phyloP scores from a whole-genome alignment of 495 filamentous ascomycete species.

The Jackrogersella multiformis region DNA sequence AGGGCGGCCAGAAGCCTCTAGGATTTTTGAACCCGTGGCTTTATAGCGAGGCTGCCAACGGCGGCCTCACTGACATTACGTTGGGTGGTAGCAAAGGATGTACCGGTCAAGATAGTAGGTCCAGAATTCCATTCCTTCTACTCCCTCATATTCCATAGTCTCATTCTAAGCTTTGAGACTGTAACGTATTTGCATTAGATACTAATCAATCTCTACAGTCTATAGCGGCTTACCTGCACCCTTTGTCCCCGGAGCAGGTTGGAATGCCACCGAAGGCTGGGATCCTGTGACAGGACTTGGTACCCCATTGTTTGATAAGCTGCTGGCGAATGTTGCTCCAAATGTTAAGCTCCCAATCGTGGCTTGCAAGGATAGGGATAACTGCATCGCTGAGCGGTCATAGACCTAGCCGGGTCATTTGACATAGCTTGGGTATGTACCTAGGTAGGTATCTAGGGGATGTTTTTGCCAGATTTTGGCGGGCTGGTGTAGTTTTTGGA shows the following conservation, averaged over 20 bases:
- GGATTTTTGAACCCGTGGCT: constrained; percentile 75
- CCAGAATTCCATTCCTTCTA: neutral
- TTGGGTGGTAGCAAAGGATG: constrained; percentile 65
- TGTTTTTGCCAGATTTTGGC: no score
- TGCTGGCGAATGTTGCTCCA: constrained; percentile 41
- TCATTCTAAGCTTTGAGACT: neutral
- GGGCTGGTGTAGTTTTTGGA: neutral
- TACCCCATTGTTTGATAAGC: constrained; percentile 48
- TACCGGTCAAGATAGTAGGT: constrained; percentile 45
- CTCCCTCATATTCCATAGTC: neutral
- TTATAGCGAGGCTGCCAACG: constrained; percentile 56
- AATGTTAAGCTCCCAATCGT: constrained; percentile 17
- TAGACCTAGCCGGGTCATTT: neutral
- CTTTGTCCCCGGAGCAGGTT: constrained; percentile 63
- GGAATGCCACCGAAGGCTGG: constrained; percentile 67
- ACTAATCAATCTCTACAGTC: constrained; percentile 23
- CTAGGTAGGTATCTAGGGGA: no score
- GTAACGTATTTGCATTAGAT: neutral
- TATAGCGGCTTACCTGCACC: constrained; percentile 44
- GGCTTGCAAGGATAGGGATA: neutral
- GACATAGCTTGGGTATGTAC: no score
- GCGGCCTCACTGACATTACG: constrained; percentile 67
- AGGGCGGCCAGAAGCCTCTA: constrained; percentile 56
- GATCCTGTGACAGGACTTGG: constrained; percentile 52
- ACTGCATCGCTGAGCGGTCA: constrained; percentile 8